A percentile compares a stretch with the other conserved stretches of the same genome.
These are phyloP conservation scores for Ceratobasidium sp. DNA, from an alignment of 1,284 basidiomycete genomes.

Conservation along the genomic window DNA sequence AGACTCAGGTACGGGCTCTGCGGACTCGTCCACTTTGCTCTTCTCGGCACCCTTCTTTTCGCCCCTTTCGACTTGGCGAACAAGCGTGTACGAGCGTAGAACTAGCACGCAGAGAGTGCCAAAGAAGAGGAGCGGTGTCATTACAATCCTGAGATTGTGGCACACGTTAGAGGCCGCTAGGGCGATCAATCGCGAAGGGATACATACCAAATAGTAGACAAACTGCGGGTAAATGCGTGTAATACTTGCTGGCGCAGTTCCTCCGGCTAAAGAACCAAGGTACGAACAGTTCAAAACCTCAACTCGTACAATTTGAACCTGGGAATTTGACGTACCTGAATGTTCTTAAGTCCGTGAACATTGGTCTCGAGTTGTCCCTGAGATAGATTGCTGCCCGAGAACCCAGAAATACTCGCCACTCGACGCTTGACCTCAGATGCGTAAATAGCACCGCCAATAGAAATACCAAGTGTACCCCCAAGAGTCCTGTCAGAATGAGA, in stretches of 20 bases:
- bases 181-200: neutral
- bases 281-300: neutral
- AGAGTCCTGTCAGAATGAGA: conserved; percentile 49
- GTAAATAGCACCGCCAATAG: conserved; percentile 54
- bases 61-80: conserved; percentile 37
- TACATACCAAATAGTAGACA: conserved; percentile 55
- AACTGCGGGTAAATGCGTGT: conserved; percentile 55
- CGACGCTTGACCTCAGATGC: conserved; percentile 49
- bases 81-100: conserved; percentile 37
- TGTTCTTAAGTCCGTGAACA: conserved; percentile 47
- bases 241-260: conserved; percentile 55
- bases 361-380: conserved; percentile 34
- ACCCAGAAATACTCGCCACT: conserved; percentile 50
- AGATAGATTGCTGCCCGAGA: conserved; percentile 16
- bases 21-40: neutral
- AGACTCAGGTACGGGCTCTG: conserved; percentile 25
- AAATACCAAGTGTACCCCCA: conserved; percentile 55
- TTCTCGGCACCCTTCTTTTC: conserved; percentile 28
- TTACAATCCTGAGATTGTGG: conserved; percentile 29
- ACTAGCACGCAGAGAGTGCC: conserved; percentile 32
- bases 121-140: conserved; percentile 37
- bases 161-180: neutral
- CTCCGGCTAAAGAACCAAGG: conserved; percentile 49
- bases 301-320: neutral
- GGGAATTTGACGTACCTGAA: conserved; percentile 49